Base-by-base conservation (phyloP, 495 filamentous ascomycete genomes). In the Xylaria bambusicola region DNA sequence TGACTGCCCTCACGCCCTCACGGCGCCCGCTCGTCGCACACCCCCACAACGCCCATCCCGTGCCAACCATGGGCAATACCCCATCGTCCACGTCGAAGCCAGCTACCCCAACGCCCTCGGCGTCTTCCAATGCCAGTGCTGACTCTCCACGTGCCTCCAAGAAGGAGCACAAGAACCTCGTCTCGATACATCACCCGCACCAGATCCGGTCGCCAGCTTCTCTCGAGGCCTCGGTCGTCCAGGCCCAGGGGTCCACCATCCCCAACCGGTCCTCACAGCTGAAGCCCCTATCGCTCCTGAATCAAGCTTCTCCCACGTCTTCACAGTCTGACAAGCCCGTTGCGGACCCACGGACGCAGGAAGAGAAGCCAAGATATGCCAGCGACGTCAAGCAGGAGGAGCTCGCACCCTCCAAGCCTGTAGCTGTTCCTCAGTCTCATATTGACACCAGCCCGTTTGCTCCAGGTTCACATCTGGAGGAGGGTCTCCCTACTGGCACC, bases 191-290 rank as follows among this genome's bases (percentile, higher is more conserved):
- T 44, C 68, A 63, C 58, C 52, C 44, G 42, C 52, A 61, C 27
- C 65, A 67, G 45, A 65, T 63, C 69, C 78, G 61, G 70, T 73
- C 60, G 74, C 80, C 63, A 63, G 80, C 78, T 45, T 79, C 80
- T 26, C 80, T 80, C 53, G 80, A 83, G 67, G 72, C 79, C 20
- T 83, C 80, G 51, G 69, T 78, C 61, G 75, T 78, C 48, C 80
- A 82, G 66, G 82, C 80, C 51, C 79, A 80, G 62, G 82, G 80
- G 65, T 75, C 78, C 26, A 77, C 68, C 58, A 68, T 70, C 55
- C 64, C 73, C 64, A 76, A 73, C 61, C 77, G 76, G 27, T 71
- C 61, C 60, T 72, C 58, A 72, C 73, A 55, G 58, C 71, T 58
- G 66, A 72, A 46, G 55, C 71, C 64, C 59, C 65, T 72, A 41